Evolutionary conservation across 176 grass and related monocot genomes (phyloP), one percentile per base, ranked within the genome.

Genomic region (Oryza longistaminata): DNA sequence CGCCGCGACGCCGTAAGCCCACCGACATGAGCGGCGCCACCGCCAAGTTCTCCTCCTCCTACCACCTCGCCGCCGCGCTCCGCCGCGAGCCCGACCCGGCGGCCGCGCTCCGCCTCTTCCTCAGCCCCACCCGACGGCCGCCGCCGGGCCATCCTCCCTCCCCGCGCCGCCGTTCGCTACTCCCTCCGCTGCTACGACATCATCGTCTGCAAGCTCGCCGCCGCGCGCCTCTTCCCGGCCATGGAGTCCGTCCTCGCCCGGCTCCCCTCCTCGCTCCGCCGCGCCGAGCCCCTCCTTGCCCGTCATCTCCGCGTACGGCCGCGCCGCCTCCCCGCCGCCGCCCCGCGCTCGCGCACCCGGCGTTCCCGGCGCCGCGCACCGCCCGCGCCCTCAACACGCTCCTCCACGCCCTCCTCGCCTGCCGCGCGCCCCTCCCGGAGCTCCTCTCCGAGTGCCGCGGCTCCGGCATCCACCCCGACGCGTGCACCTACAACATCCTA

Each of bases 121-220:
- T 83, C 16, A 87, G 29, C 12, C 84, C 84, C 22, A 62, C 74
- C 4, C 34, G 34, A 4, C 34, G 4, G 34, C 34, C 34, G 34
- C 34, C 34, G 34, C 34, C 3, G 4, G 34, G 5, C 9, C 44
- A 0, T 33, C 16, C 2, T 14, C 76, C 9, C n/a, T 26, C 1
- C 45, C 62, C 14, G 19, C 62, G n/a, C 29, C 64, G 49, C 73
- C 74, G 2, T 81, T 87, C 77, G 77, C 7, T 58, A 84, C 81
- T 91, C 70, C 53, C 76, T 85, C 25, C 85, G 84, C 46, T 89
- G 88, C 73, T 91, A 92, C 65, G 88, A 93, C 55, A 55, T 87
- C 70, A 81, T 96, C 83, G 64, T 94, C 80, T 88, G 70, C 72
- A 91, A 94, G 83, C 92, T 94, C 46, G 88, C 83, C 26, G 82